Base-by-base conservation (phyloP, 768 basidiomycete genomes). In the Suillus clintonianus region DNA sequence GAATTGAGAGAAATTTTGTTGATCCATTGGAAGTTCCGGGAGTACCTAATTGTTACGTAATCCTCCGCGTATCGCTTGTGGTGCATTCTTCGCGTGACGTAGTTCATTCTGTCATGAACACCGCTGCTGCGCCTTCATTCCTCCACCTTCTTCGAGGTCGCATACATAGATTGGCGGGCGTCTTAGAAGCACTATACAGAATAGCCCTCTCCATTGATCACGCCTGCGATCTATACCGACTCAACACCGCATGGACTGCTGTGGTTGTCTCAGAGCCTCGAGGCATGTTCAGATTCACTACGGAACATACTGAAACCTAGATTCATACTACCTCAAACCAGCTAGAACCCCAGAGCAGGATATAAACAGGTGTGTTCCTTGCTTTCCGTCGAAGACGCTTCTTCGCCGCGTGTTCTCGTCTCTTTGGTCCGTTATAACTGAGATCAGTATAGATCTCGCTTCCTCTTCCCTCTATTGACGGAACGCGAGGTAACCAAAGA, bases 1-100 rank as follows among this genome's bases (percentile, higher is more conserved):
- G 32, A 30, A 13, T 36, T 6, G 36, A 55, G 0, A n/a, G 63
- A 64, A 41, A 65, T 72, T 70, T 53, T 47, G 67, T 51, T 67
- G 57, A 66, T 69, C 64, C 27, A 60, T 60, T 42, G 24, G 55
- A 37, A 57, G 24, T 2, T 11, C 22, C 24, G 5, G 5, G 22
- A 5, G 36, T 37, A 55, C 36, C n/a, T 11, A 32, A 5, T 22
- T 27, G 30, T 62, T 61, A 60, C 32, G 56, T 72, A 67, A 69
- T 61, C 22, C 45, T 55, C 57, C 47, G 34, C 34, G 36, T 11
- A 37, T 37, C 1, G 11, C 36, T 11, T 37, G 36, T 22, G n/a
- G n/a, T 45, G 10, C n/a, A 45, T 9, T 19, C 11, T 22, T 45
- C n/a, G 51, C 17, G 51, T 53, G 51, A 53, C 51, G 51, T 53